Evolutionary conservation across 768 basidiomycete genomes (phyloP).

Genomic region (Sporobolomyces phaffii): DNA sequence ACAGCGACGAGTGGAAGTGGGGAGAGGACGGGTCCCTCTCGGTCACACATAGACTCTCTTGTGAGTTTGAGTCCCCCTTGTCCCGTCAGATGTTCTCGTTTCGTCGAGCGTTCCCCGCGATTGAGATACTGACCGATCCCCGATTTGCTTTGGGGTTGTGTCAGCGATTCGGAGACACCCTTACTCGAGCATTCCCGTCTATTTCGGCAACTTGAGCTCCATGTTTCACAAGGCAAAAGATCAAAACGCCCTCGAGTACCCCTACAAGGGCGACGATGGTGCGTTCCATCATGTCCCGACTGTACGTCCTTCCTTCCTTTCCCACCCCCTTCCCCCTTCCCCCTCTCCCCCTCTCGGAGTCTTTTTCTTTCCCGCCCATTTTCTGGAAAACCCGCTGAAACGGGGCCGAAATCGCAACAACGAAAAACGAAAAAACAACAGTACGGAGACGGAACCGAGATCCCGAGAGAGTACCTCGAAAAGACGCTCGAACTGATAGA

Average conservation of each 20-base stretch:
- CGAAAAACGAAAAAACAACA: too few species aligned
- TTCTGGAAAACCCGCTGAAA: too few species aligned
- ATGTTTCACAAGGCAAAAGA: not conserved
- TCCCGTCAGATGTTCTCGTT: not conserved
- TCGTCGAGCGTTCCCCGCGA: not conserved
- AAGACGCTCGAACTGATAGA: not conserved
- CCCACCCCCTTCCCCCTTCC: not conserved
- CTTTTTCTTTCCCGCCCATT: too few species aligned
- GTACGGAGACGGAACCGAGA: constrained; percentile 19
- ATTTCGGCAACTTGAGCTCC: constrained; percentile 14
- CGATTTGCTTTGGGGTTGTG: not conserved
- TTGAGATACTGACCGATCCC: too few species aligned
- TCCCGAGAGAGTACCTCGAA: constrained; percentile 10
- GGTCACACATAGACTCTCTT: not conserved
- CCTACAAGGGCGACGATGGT: constrained; percentile 7
- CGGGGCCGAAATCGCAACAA: too few species aligned
- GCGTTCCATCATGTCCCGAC: constrained; percentile 14
- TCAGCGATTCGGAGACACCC: constrained; percentile 1
- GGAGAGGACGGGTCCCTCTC: constrained; percentile 12
- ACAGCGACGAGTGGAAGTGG: constrained; percentile 19
- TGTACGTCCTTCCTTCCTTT: not conserved
- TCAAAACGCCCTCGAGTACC: constrained; percentile 10
- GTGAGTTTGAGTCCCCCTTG: not conserved
- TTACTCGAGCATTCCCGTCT: not conserved
- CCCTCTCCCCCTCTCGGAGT: too few species aligned